phyloP scores from a whole-genome alignment of 768 basidiomycete genomes.

The Auriscalpium orientale region DNA sequence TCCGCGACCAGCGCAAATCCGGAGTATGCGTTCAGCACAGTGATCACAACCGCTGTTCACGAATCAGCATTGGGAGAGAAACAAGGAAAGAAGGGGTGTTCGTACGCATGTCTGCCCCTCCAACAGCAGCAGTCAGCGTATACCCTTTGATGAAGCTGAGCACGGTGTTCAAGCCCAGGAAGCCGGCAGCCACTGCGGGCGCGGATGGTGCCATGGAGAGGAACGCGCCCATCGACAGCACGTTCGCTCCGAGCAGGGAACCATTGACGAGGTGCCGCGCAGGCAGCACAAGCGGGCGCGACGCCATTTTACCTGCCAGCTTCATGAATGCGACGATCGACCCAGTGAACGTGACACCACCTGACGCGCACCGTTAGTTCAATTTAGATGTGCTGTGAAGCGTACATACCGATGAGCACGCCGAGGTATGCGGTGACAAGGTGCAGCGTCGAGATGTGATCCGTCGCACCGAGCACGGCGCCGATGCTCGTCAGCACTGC shows the following conservation, averaged over 20 bases:
- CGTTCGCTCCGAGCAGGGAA: conserved; percentile 65
- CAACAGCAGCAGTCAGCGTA: conserved; percentile 87
- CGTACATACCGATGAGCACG: conserved; percentile 61
- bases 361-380: conserved; percentile 22
- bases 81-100: conserved; percentile 6
- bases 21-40: conserved; percentile 85
- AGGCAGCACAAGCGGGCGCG: conserved; percentile 63
- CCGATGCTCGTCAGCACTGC: conserved; percentile 83
- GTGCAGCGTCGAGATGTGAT: conserved; percentile 67
- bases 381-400: not conserved
- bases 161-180: conserved; percentile 62
- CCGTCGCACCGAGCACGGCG: conserved; percentile 61
- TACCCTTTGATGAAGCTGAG: conserved; percentile 82
- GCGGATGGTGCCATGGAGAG: conserved; percentile 59
- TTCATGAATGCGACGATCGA: conserved; percentile 88
- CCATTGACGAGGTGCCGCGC: conserved; percentile 73
- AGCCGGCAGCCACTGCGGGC: conserved; percentile 71
- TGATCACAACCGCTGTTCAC: conserved; percentile 73
- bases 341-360: conserved; percentile 85
- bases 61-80: not conserved
- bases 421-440: conserved; percentile 82
- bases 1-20: conserved; percentile 89
- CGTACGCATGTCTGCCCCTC: conserved; percentile 90
- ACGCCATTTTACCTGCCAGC: conserved; percentile 75
- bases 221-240: conserved; percentile 70